Percentiles rank a stretch among this genome's conserved stretches.
Conservation (phyloP, 306 rosid genomes). For the Cucurbita maxima region DNA sequence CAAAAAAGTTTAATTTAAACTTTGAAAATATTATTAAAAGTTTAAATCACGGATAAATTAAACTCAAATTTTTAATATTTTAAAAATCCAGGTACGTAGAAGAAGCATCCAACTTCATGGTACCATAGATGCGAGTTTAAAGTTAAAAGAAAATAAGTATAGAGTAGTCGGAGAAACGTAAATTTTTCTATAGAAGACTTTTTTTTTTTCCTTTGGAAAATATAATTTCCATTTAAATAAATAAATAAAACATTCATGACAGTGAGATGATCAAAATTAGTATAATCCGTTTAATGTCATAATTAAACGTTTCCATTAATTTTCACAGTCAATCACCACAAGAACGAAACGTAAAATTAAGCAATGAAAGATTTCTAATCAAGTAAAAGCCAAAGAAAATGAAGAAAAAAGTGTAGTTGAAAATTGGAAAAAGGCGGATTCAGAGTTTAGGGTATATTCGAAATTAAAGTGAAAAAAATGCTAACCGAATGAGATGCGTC, state of each 20-base stretch:
- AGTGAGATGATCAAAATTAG: neutral
- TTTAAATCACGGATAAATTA: too few species aligned
- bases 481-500: conserved; percentile 55
- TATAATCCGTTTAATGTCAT: neutral
- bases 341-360: neutral
- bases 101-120: neutral
- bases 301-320: neutral
- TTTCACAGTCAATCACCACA: neutral
- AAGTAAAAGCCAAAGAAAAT: too few species aligned
- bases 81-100: neutral
- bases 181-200: neutral
- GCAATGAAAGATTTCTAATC: neutral
- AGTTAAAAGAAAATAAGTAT: neutral
- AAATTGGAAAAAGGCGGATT: neutral
- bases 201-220: neutral
- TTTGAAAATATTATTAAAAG: neutral
- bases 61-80: neutral
- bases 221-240: neutral
- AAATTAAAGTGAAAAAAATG: neutral
- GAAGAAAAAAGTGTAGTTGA: neutral
- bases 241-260: neutral
- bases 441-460: conserved; percentile 10
- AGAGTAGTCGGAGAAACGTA: neutral
- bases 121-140: neutral
- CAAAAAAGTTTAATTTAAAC: neutral